phyloP scores from a whole-genome alignment of 192 early-diverging fungal species.

The Coemansia sp. region DNA sequence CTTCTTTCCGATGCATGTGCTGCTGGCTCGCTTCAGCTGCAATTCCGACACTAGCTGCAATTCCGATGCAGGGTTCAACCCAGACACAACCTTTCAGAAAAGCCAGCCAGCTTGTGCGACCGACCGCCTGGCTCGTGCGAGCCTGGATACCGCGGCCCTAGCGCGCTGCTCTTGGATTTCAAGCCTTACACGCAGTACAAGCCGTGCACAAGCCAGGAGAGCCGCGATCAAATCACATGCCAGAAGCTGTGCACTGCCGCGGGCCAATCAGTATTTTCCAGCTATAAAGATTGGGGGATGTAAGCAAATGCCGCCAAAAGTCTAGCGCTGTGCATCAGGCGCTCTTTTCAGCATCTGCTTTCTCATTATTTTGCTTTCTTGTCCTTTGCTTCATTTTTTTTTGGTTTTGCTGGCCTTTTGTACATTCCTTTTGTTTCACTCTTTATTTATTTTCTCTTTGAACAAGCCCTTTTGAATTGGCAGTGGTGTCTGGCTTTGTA shows the following conservation, averaged over 20 bases:
- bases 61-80: too few relatives aligned
- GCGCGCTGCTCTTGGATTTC: not conserved
- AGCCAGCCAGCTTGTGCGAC: too few relatives aligned
- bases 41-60: too few relatives aligned
- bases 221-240: not conserved
- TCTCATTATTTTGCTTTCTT: not conserved
- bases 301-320: not conserved
- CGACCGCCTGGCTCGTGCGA: too few relatives aligned
- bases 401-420: not conserved
- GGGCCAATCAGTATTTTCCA: conserved; percentile 1
- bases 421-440: not conserved
- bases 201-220: not conserved
- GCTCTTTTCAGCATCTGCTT: not conserved
- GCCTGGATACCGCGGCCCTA: too few relatives aligned
- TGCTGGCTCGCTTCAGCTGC: too few relatives aligned
- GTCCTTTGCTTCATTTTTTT: not conserved
- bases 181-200: not conserved
- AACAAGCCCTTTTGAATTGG: too few relatives aligned
- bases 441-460: conserved; percentile 1
- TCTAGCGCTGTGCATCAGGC: not conserved
- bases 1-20: too few relatives aligned
- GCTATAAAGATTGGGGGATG: not conserved
- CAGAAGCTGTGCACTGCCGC: not conserved
- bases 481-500: not conserved
- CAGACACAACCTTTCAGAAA: too few relatives aligned